A percentile compares a stretch with the other conserved stretches of the same genome.
These are phyloP conservation scores for Suillus brevipes DNA, from an alignment of 768 basidiomycete genomes.

Conservation along the genomic window DNA sequence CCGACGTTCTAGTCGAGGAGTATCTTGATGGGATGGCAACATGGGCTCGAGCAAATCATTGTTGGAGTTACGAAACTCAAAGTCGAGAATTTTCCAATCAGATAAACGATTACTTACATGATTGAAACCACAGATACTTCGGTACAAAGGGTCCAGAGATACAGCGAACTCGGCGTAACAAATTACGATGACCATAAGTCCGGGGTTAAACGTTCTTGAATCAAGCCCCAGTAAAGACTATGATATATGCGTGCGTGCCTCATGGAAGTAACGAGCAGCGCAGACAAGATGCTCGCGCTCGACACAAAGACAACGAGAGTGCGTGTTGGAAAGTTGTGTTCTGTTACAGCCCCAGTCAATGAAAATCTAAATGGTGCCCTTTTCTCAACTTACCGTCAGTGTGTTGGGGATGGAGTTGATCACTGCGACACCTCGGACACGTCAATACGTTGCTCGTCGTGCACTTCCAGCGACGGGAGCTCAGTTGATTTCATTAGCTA, in stretches of 20 bases:
- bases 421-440: too few species aligned
- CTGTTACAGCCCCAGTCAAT: too few species aligned
- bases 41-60: conserved; percentile 27
- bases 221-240: too few species aligned
- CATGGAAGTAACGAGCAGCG: conserved; percentile 27
- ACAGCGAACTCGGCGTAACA: conserved; percentile 16
- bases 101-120: not conserved
- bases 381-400: too few species aligned
- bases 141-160: conserved; percentile 27
- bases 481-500: too few species aligned
- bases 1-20: conserved; percentile 24
- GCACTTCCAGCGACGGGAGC: too few species aligned
- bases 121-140: conserved; percentile 25
- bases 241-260: conserved; percentile 4
- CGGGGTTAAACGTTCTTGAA: not conserved
- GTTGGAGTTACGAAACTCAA: conserved; percentile 33
- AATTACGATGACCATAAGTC: not conserved
- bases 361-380: too few species aligned
- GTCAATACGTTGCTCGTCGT: too few species aligned
- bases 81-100: not conserved
- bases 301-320: too few species aligned
- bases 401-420: too few species aligned
- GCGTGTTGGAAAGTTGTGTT: too few species aligned
- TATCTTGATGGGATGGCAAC: conserved; percentile 30
- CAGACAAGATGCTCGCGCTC: too few species aligned